Base-by-base conservation (phyloP, 805 yeast genomes). In the Wickerhamiella brachini region DNA sequence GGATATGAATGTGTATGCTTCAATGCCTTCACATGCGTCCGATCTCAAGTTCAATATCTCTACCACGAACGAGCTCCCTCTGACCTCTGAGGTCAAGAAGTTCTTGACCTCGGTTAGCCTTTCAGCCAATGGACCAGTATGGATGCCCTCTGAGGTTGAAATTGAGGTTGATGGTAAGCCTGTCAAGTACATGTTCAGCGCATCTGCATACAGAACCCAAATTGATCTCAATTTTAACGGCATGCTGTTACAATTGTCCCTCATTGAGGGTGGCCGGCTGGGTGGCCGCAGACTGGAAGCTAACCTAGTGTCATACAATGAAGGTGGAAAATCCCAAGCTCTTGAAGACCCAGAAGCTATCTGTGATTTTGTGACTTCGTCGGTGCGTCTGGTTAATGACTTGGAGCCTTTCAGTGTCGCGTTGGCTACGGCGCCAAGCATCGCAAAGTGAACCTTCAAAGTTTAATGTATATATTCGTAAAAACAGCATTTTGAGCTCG, bases 211-310 rank as follows among this genome's bases (percentile, higher is more conserved):
- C 59, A 63, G 79, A 45, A 69, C 74, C 9, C 75, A 74, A 53
- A 59, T 75, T 37, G 73, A 71, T 48, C 68, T 76, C 51, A 54
- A 62, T n/a, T 70, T 60, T 49, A 65, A 65, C 13, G 68, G 65
- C 9, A 48, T 44, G 13, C 48, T 62, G 24, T 62, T 76, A 18
- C 78, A 76, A 54, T 68, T 70, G 49, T 67, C 73, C 43, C 60
- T 70, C 17, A 64, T 75, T 17, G 83, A 79, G 58, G 81, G 81
- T n/a, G 83, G 83, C 3, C 62, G 70, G 6, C 65, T 76, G 45
- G 82, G 81, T 12, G 83, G 83, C 1, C 66, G 79, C 52, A 65
- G 70, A 23, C 54, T 68, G 8, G 83, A 79, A 60, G 69, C 76
- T 50, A 66, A 71, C 54, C 62, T 79, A 54, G 72, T 76, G 47